phyloP scores from a whole-genome alignment of 1,284 basidiomycete genomes.

The Megacollybia platyphylla region DNA sequence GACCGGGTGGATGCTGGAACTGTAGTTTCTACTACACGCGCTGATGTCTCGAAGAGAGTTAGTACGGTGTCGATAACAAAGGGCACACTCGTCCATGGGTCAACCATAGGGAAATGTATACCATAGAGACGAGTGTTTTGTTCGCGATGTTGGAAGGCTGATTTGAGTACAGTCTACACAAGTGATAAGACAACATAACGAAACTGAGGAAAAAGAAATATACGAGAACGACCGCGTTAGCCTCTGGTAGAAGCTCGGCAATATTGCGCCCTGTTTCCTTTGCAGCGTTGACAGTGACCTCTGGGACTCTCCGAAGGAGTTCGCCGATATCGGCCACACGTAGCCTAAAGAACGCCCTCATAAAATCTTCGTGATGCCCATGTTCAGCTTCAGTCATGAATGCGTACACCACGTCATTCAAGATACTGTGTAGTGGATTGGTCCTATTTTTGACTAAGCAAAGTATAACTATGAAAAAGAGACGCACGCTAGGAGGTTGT shows the following conservation, averaged over 20 bases:
- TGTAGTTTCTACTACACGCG: conserved; percentile 29
- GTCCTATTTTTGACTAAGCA: conserved; percentile 18
- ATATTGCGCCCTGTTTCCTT: conserved; percentile 26
- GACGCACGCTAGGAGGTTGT: conserved; percentile 49
- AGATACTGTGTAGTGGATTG: conserved; percentile 38
- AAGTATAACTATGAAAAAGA: conserved; percentile 2
- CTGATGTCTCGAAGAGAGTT: conserved; percentile 63
- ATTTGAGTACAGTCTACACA: conserved; percentile 53
- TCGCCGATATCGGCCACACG: conserved; percentile 49
- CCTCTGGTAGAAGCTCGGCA: conserved; percentile 45
- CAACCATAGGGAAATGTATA: conserved; percentile 55
- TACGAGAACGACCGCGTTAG: conserved; percentile 64
- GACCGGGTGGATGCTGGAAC: conserved; percentile 12
- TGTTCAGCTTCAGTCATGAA: conserved; percentile 52
- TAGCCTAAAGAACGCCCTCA: conserved; percentile 78
- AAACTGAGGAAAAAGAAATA: conserved; percentile 10
- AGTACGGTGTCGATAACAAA: conserved; percentile 60
- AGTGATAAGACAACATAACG: not conserved
- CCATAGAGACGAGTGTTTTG: conserved; percentile 69
- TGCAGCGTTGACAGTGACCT: conserved; percentile 27
- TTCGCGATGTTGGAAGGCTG: conserved; percentile 64
- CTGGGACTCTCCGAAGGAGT: conserved; percentile 40
- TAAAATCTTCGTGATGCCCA: conserved; percentile 58
- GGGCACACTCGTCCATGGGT: conserved; percentile 77
- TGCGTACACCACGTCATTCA: conserved; percentile 50